These are phyloP conservation scores for Podospora pseudocomata DNA, from an alignment of 495 filamentous ascomycete species.

Conservation along the genomic window DNA sequence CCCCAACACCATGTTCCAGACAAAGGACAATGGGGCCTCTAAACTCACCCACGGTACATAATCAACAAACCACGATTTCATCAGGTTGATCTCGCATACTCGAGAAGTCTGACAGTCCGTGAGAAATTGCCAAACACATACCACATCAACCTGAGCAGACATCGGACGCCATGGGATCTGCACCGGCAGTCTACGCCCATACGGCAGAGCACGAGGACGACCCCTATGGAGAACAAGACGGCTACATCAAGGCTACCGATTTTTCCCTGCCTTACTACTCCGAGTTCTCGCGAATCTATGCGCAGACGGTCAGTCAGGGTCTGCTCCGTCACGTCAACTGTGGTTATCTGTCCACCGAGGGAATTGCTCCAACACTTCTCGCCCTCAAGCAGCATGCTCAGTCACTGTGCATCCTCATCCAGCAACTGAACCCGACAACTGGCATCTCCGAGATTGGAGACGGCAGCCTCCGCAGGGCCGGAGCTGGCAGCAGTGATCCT, in stretches of 20 bases:
- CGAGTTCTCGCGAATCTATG: conserved; percentile 26
- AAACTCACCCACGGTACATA: background rate
- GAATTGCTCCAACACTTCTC: conserved; percentile 45
- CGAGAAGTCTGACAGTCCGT: background rate
- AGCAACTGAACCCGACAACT: conserved; percentile 35
- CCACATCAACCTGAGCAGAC: background rate
- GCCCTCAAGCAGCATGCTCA: conserved; percentile 56
- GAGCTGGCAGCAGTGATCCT: conserved; percentile 9
- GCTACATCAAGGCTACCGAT: conserved; percentile 35
- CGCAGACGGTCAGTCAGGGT: conserved; percentile 14
- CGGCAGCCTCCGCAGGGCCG: conserved; percentile 11
- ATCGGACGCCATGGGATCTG: background rate
- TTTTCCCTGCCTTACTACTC: conserved; percentile 34
- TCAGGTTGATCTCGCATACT: background rate
- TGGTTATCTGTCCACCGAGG: conserved; percentile 47
- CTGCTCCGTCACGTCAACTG: conserved; percentile 48
- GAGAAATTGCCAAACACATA: background rate
- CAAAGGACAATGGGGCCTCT: background rate
- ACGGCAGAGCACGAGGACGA: conserved; percentile 32
- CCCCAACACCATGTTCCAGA: background rate
- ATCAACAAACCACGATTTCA: background rate
- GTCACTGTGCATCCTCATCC: conserved; percentile 48
- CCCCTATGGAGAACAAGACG: conserved; percentile 21
- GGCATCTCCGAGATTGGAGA: conserved; percentile 25
- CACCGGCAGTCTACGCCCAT: conserved; percentile 12